Base-by-base conservation (phyloP, 202 grass and related monocot species). In the Bolboschoenoplectus hybrid region DNA sequence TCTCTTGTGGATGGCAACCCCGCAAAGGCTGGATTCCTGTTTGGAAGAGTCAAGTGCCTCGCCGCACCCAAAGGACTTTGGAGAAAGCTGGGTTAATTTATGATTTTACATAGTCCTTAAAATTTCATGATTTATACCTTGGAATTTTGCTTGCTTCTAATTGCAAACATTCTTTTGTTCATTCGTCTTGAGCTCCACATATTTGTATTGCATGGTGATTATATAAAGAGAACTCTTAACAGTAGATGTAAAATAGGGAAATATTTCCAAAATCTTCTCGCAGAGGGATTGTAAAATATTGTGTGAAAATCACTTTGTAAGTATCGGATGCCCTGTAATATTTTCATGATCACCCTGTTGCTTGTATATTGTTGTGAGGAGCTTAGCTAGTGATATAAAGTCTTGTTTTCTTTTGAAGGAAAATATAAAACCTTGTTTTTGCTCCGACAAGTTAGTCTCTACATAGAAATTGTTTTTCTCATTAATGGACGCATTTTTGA, bases 11-110 rank as follows among this genome's bases (percentile, higher is more conserved):
- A 91, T 84, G 93, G 93, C 70, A 94, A 93, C 81, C 92, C 93
- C 61, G 86, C 84, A 38, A 97, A 97, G 78, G 85, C 90, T 1
- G 97, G 93, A 67, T 99, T 99, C 71, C 87, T 99, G 67, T 99
- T 97, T 85, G 90, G 93, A 84, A 92, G 87, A 91, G 90, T 99
- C 43, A 99, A 99, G 81, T 94, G 93, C 66, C 89, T 99, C 1
- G 85, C 87, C 32, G 91, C 87, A 78, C 88, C 86, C 8, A 97
- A 97, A 91, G 93, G 96, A 78, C 26, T 93, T 63, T 99, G 97
- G 97, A 91, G 93, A 41, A 99, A 93, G 86, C 90, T 99, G 82
- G 93, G 86, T 71, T 86, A 91, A 57, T 95, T 84, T 89, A 50
- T 60, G 82, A 4, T 26, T 52, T 75, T 65, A 35, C 6, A n/a